Conservation (phyloP, 495 filamentous ascomycete genomes). For the Hypoxylon subgilvum region DNA sequence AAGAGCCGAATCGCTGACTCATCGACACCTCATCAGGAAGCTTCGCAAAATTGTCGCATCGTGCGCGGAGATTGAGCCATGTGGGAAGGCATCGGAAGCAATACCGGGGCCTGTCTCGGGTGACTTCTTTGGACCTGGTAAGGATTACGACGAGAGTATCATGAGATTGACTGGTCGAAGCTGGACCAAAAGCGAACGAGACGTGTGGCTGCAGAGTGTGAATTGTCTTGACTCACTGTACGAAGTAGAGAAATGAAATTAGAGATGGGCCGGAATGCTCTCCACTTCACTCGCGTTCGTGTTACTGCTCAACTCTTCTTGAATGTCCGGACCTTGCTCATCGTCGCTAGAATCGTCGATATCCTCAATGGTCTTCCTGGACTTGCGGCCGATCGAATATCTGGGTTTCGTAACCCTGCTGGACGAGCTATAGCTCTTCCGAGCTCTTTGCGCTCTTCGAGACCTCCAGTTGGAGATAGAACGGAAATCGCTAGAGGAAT, state of each 20-base stretch:
- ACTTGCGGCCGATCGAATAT: not conserved
- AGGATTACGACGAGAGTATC: too few species aligned
- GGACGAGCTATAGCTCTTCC: constrained; percentile 9
- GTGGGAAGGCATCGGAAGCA: too few species aligned
- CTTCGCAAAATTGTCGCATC: too few species aligned
- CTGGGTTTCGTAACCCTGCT: not conserved
- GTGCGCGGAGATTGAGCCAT: too few species aligned
- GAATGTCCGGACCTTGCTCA: not conserved
- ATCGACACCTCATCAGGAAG: too few species aligned
- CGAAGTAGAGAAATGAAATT: not conserved
- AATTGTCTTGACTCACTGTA: too few species aligned
- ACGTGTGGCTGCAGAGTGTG: too few species aligned
- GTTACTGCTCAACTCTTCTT: constrained; percentile 36
- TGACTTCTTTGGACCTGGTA: too few species aligned
- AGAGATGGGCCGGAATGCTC: constrained; percentile 37
- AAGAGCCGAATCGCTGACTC: too few species aligned
- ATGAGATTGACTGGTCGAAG: too few species aligned
- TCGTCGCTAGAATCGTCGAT: constrained; percentile 13
- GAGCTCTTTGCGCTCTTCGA: not conserved
- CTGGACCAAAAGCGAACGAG: too few species aligned
- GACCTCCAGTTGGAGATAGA: constrained; percentile 15
- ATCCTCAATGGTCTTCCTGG: not conserved
- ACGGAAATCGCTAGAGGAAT: constrained; percentile 1
- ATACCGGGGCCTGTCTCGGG: too few species aligned
- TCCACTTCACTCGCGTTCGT: constrained; percentile 40